Conservation (phyloP, 768 basidiomycete genomes). For the Mycena maculata region DNA sequence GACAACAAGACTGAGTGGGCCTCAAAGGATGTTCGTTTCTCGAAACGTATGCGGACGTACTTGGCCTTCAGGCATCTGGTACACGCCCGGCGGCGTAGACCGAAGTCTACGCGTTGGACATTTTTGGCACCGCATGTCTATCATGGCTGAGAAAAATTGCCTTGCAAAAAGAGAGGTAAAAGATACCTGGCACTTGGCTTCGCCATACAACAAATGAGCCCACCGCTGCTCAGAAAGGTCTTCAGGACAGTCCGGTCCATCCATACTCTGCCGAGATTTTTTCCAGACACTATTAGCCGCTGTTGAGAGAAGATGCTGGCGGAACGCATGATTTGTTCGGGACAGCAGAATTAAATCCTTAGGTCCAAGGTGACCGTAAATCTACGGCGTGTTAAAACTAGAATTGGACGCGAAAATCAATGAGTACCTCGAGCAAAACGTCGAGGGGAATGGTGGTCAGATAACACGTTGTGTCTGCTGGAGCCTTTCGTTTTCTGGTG, state of each 20-base stretch:
- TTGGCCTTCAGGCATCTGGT: conserved; percentile 33
- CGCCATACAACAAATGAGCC: conserved; percentile 42
- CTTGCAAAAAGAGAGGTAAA: not conserved
- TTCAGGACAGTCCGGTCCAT: conserved; percentile 37
- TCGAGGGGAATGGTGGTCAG: conserved; percentile 39
- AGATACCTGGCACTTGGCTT: conserved; percentile 34
- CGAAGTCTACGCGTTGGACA: conserved; percentile 35
- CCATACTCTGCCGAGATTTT: conserved; percentile 19
- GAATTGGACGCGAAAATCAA: not conserved
- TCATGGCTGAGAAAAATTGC: not conserved
- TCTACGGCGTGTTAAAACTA: conserved; percentile 30
- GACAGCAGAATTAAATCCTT: conserved; percentile 45
- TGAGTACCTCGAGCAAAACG: conserved; percentile 42
- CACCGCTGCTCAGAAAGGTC: conserved; percentile 42
- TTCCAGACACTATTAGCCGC: conserved; percentile 43
- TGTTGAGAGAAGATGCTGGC: conserved; percentile 38
- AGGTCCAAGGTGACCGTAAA: conserved; percentile 43
- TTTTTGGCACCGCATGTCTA: conserved; percentile 30
- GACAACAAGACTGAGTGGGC: conserved; percentile 41
- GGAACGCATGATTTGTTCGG: conserved; percentile 43
- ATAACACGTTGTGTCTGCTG: conserved; percentile 21
- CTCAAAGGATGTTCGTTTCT: too few relatives aligned
- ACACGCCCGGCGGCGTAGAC: conserved; percentile 31
- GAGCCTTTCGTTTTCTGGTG: not conserved
- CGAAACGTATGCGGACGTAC: conserved; percentile 10